Base-by-base conservation (phyloP, 805 yeast species). In the Candida ascalaphidarum region DNA sequence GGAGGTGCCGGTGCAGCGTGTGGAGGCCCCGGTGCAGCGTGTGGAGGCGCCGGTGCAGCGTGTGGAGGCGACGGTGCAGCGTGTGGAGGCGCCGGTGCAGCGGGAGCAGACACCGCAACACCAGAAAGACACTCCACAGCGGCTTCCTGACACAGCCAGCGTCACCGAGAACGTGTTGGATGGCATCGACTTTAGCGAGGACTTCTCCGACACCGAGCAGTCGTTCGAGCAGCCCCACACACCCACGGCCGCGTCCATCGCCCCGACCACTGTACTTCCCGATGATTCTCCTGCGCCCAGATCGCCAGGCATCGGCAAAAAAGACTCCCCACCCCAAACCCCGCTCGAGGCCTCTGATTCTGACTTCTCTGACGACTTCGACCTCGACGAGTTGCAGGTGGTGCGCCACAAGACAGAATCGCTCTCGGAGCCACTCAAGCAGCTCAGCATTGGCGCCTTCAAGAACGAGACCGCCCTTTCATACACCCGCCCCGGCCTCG, bases 401-500 rank as follows among this genome's bases (percentile, higher is more conserved):
- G 16, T 14, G 14, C 6, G 8, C 9, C 4, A 3, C 22, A 12
- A 6, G 17, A 14, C 3, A 9, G 13, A 26, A 11, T 15, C 10
- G 11, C 15, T 20, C 15, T 13, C 10, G 20, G 10, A 16, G 12
- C 13, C 7, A 8, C 14, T 15, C 9, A 14, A 11, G 7, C 12
- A 7, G 5, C 15, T 5, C n/a, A 5, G 11, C 11, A 22, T 11
- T 7, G 15, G n/a, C n/a, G n/a, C n/a, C n/a, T n/a, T n/a, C 27
- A 24, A 35, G 9, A 31, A 35, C 7, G 21, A 17, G 7, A 37
- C 77, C 1, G 53, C 58, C 23, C 36, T 68, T 13, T 67, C 78
- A 5, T 65, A 62, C n/a, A 36, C 48, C 3, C 58, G 73, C 24
- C 48, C 58, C 0, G 69, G 64, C 22, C 61, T 78, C n/a, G 53